Evolutionary conservation across 148 eudicot genomes (phyloP), one percentile per base, ranked within the genome.

Genomic region (Camellia japonica): DNA sequence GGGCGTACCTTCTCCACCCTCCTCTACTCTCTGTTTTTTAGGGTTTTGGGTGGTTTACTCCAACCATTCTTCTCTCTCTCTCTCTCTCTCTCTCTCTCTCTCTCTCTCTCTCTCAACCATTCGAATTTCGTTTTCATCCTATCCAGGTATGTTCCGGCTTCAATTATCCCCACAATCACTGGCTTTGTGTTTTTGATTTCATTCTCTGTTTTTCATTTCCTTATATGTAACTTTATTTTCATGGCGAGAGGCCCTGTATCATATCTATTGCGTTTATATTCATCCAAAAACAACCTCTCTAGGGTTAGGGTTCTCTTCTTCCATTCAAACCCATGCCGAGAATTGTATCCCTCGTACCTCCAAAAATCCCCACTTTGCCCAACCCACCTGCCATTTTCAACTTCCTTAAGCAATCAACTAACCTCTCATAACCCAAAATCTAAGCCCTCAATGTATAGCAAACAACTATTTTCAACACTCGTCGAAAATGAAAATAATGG

Each of bases 231-330:
- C 7, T 52, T n/a, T 23, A 20, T 12, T 80, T 60, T 77, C 0
- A 87, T 87, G 89, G 87, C 80, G 18, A 84, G 80, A 87, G 84
- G 86, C 55, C 58, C 76, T 60, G 76, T 82, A 43, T 82, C 81
- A 51, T 67, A 68, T 85, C 63, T 85, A 13, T 20, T 80, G 7
- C 78, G 83, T 19, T 6, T 18, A 52, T 80, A 79, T 73, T 77
- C 79, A 70, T 85, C 84, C 55, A 79, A 52, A 73, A 71, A 67
- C 52, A 76, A 72, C 7, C n/a, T 76, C 6, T 70, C 72, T 68
- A 76, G 68, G 74, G 56, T 68, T 52, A 81, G 76, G 54, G 66
- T n/a, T 71, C 73, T 82, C n/a, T 44, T 55, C n/a, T 44, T 54
- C 55, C 72, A n/a, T 56, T 80, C 78, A 72, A 64, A 51, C 69